Conservation (phyloP, 805 yeast genomes). For the Yueomyces sp. region DNA sequence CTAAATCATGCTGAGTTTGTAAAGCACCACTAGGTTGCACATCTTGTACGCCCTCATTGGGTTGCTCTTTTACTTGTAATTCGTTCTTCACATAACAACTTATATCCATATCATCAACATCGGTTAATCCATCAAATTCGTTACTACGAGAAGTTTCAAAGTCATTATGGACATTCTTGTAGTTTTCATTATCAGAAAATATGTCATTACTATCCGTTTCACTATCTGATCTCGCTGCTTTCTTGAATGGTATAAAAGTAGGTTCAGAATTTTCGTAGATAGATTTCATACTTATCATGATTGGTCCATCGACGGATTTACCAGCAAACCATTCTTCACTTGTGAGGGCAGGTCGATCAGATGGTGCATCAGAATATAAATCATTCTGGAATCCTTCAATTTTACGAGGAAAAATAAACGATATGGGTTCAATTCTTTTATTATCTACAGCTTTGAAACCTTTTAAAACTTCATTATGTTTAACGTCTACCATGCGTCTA, state of each 20-base stretch:
- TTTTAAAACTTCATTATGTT: conserved; percentile 73
- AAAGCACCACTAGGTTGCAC: too few relatives aligned
- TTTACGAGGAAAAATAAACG: conserved; percentile 88
- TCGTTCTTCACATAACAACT: too few relatives aligned
- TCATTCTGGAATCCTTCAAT: conserved; percentile 87
- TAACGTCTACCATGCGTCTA: conserved; percentile 61
- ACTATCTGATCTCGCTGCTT: not conserved
- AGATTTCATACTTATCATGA: conserved; percentile 60
- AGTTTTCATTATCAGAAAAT: not conserved
- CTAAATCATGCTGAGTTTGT: too few relatives aligned
- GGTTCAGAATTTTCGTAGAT: conserved; percentile 53
- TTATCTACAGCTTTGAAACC: conserved; percentile 84
- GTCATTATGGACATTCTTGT: too few relatives aligned
- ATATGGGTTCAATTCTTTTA: conserved; percentile 72
- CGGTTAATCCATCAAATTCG: too few relatives aligned
- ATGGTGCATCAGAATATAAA: conserved; percentile 84
- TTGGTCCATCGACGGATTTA: conserved; percentile 60
- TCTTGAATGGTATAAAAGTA: not conserved
- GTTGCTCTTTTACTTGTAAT: too few relatives aligned
- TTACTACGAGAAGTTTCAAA: too few relatives aligned
- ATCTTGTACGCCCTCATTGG: too few relatives aligned
- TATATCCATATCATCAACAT: too few relatives aligned
- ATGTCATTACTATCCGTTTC: not conserved
- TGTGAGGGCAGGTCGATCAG: conserved; percentile 61
- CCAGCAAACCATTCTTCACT: conserved; percentile 76